A percentile compares a stretch with the other conserved stretches of the same genome.
Conservation (phyloP, 441 rosid species). For the Pelargonium cotyledonis region DNA sequence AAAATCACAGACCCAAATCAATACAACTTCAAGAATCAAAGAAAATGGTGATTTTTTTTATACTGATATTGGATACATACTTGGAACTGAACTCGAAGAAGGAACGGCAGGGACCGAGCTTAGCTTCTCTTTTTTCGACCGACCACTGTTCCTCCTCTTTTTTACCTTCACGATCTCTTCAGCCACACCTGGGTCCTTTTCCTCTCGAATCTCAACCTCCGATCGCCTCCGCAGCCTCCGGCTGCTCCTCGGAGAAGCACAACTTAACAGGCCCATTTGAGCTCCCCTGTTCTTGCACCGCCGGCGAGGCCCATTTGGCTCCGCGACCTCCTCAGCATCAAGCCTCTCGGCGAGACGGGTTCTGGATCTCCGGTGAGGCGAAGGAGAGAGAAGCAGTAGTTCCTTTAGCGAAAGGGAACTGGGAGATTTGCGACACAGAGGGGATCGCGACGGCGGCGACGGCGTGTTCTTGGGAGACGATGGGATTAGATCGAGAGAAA, state of each 20-base stretch:
- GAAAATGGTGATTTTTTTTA: constrained; percentile 2
- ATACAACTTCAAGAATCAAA: neutral
- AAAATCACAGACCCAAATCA: constrained; percentile 1
- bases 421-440: constrained; percentile 28
- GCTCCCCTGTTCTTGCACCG: constrained; percentile 49
- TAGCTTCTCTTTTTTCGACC: constrained; percentile 70
- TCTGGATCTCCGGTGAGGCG: constrained; percentile 57
- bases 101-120: constrained; percentile 34
- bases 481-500: constrained; percentile 45
- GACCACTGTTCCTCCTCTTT: constrained; percentile 41
- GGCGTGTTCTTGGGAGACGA: constrained; percentile 39
- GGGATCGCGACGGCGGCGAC: constrained; percentile 23
- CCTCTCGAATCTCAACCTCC: constrained; percentile 60
- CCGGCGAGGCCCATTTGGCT: constrained; percentile 37
- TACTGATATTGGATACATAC: constrained; percentile 23
- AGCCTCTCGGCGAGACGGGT: constrained; percentile 54
- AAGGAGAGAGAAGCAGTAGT: constrained; percentile 69
- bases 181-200: constrained; percentile 40
- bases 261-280: constrained; percentile 37
- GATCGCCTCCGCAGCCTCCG: constrained; percentile 55
- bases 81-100: constrained; percentile 34
- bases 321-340: constrained; percentile 52
- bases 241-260: constrained; percentile 56
- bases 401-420: constrained; percentile 39
- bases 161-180: constrained; percentile 48